Percentiles rank a stretch among this genome's conserved stretches.
Evolutionary conservation across 202 grass and related monocot genomes (phyloP).

Genomic region (Setaria viridis): DNA sequence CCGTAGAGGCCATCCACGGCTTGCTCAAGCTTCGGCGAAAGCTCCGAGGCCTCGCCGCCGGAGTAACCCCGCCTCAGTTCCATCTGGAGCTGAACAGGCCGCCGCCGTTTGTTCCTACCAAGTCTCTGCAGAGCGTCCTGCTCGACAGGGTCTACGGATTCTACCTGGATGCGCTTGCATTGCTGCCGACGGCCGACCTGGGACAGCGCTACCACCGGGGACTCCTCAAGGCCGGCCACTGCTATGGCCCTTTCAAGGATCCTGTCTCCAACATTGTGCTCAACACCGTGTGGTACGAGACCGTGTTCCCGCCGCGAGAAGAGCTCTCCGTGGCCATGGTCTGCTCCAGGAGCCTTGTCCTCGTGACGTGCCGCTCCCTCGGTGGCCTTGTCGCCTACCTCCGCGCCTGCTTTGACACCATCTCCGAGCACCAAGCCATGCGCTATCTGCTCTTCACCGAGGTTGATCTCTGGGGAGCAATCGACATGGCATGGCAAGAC

Average conservation of each 20-base stretch:
- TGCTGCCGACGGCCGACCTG: not conserved
- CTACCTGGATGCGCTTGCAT: not conserved
- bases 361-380: not conserved
- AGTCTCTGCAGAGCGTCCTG: conserved; percentile 1
- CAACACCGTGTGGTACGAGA: not conserved
- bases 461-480: not conserved
- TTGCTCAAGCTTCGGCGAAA: not conserved
- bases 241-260: conserved; percentile 7
- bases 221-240: conserved; percentile 30
- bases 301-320: not conserved
- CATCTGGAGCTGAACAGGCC: not conserved
- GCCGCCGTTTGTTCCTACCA: not conserved
- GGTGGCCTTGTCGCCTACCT: conserved; percentile 18
- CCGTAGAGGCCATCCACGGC: not conserved
- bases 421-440: conserved; percentile 18
- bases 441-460: not conserved
- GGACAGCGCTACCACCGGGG: not conserved
- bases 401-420: not conserved
- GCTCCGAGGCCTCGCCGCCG: not conserved
- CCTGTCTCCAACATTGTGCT: conserved; percentile 29
- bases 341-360: conserved; percentile 37
- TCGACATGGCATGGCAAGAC: conserved; percentile 9
- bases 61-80: not conserved
- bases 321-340: not conserved
- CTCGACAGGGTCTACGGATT: not conserved